Percentiles rank a stretch among this genome's conserved stretches.
phyloP scores from a whole-genome alignment of 73 alveolate genomes.

The Effrenium voratum region DNA sequence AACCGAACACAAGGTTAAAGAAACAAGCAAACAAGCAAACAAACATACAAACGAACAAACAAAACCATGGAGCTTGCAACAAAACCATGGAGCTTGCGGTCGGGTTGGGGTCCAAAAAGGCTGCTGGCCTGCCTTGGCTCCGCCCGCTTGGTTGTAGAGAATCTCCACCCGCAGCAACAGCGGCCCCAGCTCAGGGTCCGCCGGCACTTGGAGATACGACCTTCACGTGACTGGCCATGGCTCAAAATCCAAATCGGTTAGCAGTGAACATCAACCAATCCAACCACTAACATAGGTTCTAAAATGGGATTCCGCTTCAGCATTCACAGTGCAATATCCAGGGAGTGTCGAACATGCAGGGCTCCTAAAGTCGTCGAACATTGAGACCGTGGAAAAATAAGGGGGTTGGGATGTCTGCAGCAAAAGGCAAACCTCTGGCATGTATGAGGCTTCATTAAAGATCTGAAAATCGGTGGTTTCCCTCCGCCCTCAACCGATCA shows the following conservation, averaged over 20 bases:
- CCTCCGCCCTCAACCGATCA: too few species aligned
- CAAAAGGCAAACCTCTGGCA: too few species aligned
- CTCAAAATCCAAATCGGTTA: too few species aligned
- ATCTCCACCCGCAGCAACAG: slow-evolving; percentile 43
- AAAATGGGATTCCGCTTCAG: too few species aligned
- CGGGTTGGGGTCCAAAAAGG: not conserved
- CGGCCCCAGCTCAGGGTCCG: slow-evolving; percentile 43
- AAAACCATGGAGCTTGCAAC: not conserved
- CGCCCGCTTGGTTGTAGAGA: slow-evolving; percentile 39
- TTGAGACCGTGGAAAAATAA: not conserved
- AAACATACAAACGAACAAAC: not conserved
- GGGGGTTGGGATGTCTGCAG: not conserved
- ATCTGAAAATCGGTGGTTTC: too few species aligned
- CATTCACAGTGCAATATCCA: too few species aligned
- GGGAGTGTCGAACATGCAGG: too few species aligned
- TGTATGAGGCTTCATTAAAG: too few species aligned
- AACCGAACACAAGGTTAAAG: not conserved
- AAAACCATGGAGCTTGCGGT: not conserved
- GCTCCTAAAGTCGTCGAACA: not conserved
- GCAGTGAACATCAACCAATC: too few species aligned
- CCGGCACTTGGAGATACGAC: not conserved
- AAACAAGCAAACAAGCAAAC: not conserved
- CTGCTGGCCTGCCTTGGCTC: slow-evolving; percentile 14
- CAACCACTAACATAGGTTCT: too few species aligned
- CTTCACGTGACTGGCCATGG: too few species aligned